A percentile compares a stretch with the other conserved stretches of the same genome.
Conservation (phyloP, 1,284 basidiomycete species). For the Microbotryomycetes sp. region DNA sequence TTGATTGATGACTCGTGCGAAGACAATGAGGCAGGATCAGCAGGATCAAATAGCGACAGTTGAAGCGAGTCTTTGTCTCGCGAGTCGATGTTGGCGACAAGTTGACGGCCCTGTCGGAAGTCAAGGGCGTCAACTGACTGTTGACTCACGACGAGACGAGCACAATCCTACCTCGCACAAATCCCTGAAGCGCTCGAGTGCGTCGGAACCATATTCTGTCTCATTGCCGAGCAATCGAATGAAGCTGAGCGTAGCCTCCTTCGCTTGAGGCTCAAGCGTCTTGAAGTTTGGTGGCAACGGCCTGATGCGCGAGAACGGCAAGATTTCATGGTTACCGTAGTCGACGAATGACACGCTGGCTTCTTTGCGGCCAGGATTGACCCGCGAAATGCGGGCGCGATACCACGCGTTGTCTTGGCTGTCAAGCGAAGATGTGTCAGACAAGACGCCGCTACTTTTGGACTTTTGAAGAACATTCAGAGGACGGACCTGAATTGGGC, state of each 20-base stretch:
- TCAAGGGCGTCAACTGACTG: no score
- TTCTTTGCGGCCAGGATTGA: conserved; percentile 69
- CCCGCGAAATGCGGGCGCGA: conserved; percentile 75
- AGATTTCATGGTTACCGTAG: conserved; percentile 39
- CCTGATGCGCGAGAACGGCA: conserved; percentile 36
- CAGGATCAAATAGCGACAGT: conserved; percentile 35
- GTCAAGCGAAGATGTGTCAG: conserved; percentile 49
- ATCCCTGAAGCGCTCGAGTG: conserved; percentile 72
- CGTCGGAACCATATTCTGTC: conserved; percentile 62
- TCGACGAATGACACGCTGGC: conserved; percentile 57
- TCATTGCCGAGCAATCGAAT: conserved; percentile 37
- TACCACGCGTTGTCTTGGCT: conserved; percentile 78
- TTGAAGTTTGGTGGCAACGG: conserved; percentile 38
- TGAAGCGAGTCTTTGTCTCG: conserved; percentile 50
- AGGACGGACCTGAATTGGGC: conserved; percentile 14
- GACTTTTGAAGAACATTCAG: conserved; percentile 74
- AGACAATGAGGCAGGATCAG: conserved; percentile 18
- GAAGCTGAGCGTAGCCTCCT: conserved; percentile 39
- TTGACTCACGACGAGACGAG: conserved; percentile 3
- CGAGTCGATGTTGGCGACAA: conserved; percentile 83
- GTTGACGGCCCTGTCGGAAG: conserved; percentile 67
- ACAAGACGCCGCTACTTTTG: no score
- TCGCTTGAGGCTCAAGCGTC: conserved; percentile 37
- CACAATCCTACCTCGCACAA: conserved; percentile 55
- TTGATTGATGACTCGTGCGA: conserved; percentile 29